Conservation (phyloP, 1,284 basidiomycete species). For the Ustilago lituana region DNA sequence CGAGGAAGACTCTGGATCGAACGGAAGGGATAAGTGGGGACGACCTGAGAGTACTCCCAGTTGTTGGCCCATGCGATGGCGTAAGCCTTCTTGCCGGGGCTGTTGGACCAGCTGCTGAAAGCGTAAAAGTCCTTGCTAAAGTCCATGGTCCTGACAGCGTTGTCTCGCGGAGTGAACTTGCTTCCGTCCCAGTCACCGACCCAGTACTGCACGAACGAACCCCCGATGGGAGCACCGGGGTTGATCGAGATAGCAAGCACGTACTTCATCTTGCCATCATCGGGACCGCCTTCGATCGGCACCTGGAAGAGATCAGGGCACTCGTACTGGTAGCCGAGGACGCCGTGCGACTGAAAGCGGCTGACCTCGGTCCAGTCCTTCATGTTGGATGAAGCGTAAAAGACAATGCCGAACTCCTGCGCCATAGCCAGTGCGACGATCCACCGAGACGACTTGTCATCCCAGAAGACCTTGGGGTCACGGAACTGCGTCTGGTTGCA, state of each 20-base stretch:
- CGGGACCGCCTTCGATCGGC: slow-evolving; percentile 61
- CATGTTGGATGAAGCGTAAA: slow-evolving; percentile 68
- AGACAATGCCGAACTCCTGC: slow-evolving; percentile 66
- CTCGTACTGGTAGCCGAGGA: slow-evolving; percentile 68
- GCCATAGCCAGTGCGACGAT: slow-evolving; percentile 69
- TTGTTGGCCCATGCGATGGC: slow-evolving; percentile 69
- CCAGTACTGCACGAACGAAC: slow-evolving; percentile 68
- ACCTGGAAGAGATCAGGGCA: slow-evolving; percentile 67
- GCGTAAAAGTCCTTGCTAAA: slow-evolving; percentile 70
- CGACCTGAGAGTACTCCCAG: slow-evolving; percentile 68
- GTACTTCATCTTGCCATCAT: slow-evolving; percentile 54
- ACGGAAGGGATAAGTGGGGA: slow-evolving; percentile 68
- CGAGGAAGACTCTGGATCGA: slow-evolving; percentile 66
- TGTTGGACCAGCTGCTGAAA: slow-evolving; percentile 68
- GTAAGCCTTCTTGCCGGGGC: slow-evolving; percentile 55
- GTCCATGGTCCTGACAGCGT: slow-evolving; percentile 63
- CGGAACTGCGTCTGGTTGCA: slow-evolving; percentile 67
- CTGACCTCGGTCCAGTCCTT: slow-evolving; percentile 68
- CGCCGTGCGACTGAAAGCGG: slow-evolving; percentile 63
- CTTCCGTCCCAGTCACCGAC: slow-evolving; percentile 68
- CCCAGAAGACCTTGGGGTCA: slow-evolving; percentile 69
- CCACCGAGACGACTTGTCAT: slow-evolving; percentile 65
- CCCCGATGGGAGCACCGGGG: slow-evolving; percentile 64
- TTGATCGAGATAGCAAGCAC: slow-evolving; percentile 59
- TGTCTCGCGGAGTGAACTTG: slow-evolving; percentile 67